phyloP scores from a whole-genome alignment of 2,329 filamentous ascomycete genomes.

The Diaporthe helianthi region DNA sequence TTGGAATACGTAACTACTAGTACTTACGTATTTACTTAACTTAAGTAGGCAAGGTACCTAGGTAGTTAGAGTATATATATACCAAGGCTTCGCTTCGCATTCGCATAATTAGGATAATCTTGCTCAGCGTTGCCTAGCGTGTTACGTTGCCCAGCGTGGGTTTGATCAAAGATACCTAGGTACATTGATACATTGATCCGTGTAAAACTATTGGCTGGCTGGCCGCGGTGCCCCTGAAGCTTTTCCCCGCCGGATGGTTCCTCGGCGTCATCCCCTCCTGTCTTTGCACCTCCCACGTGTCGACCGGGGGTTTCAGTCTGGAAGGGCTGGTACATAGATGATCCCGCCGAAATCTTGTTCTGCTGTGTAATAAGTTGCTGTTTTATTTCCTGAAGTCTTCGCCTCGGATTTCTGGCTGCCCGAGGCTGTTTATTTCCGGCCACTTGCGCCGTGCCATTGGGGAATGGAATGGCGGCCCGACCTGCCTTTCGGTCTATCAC shows the following conservation, averaged over 20 bases:
- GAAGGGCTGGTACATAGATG: conserved; percentile 8
- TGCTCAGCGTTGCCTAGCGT: not conserved
- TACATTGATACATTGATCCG: too few species aligned
- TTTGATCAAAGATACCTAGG: too few species aligned
- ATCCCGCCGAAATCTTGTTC: conserved; percentile 23
- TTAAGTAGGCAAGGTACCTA: too few species aligned
- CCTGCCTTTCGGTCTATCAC: not conserved
- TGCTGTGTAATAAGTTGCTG: too few species aligned
- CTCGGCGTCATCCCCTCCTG: not conserved
- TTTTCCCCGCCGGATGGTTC: conserved; percentile 23
- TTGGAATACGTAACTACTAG: too few species aligned
- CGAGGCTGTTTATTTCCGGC: not conserved
- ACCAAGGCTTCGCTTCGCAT: not conserved
- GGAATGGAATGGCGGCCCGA: not conserved
- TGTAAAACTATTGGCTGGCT: conserved; percentile 28
- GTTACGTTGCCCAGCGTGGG: too few species aligned
- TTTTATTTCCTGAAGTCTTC: not conserved
- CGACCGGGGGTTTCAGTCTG: conserved; percentile 23
- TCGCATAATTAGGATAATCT: not conserved
- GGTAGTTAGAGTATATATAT: too few species aligned
- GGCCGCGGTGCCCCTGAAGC: conserved; percentile 1
- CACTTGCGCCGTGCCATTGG: not conserved
- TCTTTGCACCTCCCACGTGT: conserved; percentile 1
- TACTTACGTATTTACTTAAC: too few species aligned
- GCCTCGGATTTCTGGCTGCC: not conserved